Evolutionary conservation across 768 basidiomycete genomes (phyloP).

Genomic region (Mycena kentingensis): DNA sequence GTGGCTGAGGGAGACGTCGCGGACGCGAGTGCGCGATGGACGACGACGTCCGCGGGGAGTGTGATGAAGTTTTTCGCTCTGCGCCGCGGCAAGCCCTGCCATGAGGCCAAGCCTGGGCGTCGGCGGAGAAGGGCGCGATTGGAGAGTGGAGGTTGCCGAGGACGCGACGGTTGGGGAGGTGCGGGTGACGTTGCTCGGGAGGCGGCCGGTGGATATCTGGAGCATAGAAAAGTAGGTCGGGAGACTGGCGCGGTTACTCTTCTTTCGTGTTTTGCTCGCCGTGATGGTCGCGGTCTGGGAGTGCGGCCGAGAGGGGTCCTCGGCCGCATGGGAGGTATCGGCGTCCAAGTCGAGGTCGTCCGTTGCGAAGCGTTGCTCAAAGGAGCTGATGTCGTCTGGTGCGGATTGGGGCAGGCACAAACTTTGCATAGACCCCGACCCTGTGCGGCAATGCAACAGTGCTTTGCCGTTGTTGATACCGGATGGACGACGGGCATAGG

Average conservation of each 20-base stretch:
- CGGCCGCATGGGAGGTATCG: conserved; percentile 38
- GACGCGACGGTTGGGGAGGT: conserved; percentile 44
- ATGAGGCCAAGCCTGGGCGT: conserved; percentile 54
- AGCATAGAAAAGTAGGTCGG: conserved; percentile 78
- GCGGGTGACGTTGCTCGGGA: conserved; percentile 27
- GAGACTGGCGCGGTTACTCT: conserved; percentile 66
- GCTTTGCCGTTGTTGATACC: conserved; percentile 69
- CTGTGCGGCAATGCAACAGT: conserved; percentile 53
- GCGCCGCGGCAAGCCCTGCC: conserved; percentile 30
- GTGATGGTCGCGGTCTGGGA: conserved; percentile 27
- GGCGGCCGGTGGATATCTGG: conserved; percentile 45
- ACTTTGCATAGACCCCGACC: conserved; percentile 43
- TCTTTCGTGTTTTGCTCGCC: conserved; percentile 45
- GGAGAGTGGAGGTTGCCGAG: conserved; percentile 49
- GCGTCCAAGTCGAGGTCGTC: conserved; percentile 31
- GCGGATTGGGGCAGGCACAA: conserved; percentile 46
- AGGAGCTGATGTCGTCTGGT: conserved; percentile 40
- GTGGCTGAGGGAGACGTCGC: conserved; percentile 32
- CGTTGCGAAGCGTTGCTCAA: conserved; percentile 20
- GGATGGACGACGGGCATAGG: conserved; percentile 70
- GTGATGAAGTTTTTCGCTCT: conserved; percentile 24
- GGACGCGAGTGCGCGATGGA: conserved; percentile 37
- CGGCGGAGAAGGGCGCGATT: conserved; percentile 54
- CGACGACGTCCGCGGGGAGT: conserved; percentile 59
- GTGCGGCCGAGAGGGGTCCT: conserved; percentile 31